A percentile compares a stretch with the other conserved stretches of the same genome.
Conservation (phyloP, 192 early-diverging fungal genomes). For the Coemansia sp. region DNA sequence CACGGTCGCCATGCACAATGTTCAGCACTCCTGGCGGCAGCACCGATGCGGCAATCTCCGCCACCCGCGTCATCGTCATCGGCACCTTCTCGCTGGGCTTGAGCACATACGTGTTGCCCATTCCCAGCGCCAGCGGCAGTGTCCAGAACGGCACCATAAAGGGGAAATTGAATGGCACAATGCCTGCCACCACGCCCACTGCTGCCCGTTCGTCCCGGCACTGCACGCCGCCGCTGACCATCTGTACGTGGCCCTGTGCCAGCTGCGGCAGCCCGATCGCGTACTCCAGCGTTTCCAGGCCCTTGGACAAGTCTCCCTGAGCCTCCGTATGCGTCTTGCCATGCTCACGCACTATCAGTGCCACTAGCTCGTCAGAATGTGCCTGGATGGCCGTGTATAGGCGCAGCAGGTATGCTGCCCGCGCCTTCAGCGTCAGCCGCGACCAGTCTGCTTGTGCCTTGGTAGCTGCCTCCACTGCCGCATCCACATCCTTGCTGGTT, state of each 20-base stretch:
- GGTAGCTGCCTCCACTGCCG: slow-evolving; percentile 59
- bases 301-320: slow-evolving; percentile 69
- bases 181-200: slow-evolving; percentile 72
- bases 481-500: slow-evolving; percentile 55
- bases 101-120: slow-evolving; percentile 70
- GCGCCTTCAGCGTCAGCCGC: slow-evolving; percentile 66
- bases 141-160: slow-evolving; percentile 87
- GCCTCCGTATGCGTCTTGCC: slow-evolving; percentile 78
- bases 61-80: slow-evolving; percentile 70
- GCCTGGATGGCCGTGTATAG: slow-evolving; percentile 58
- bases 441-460: slow-evolving; percentile 61
- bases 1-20: slow-evolving; percentile 62
- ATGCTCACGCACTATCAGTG: slow-evolving; percentile 72
- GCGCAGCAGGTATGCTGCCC: slow-evolving; percentile 60
- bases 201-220: slow-evolving; percentile 65
- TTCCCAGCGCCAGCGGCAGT: slow-evolving; percentile 67
- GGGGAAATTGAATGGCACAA: slow-evolving; percentile 84
- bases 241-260: slow-evolving; percentile 58
- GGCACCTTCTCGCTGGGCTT: slow-evolving; percentile 85
- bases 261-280: slow-evolving; percentile 66
- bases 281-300: slow-evolving; percentile 78
- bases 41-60: slow-evolving; percentile 56
- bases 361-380: slow-evolving; percentile 66
- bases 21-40: slow-evolving; percentile 76
- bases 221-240: slow-evolving; percentile 65